phyloP scores from a whole-genome alignment of 208 protist species.

The Trypanosoma congolense region DNA sequence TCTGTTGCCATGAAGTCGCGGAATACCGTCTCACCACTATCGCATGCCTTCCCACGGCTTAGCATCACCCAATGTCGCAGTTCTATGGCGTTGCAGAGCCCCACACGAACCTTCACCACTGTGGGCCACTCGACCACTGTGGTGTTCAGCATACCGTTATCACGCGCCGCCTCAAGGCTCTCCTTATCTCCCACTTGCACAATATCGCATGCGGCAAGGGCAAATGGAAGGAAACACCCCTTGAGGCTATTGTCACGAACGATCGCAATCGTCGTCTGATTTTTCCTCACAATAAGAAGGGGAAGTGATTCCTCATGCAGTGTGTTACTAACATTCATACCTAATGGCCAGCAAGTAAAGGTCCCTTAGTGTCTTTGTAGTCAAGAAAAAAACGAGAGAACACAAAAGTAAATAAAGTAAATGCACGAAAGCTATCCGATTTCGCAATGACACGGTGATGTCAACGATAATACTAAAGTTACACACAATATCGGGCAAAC shows the following conservation, averaged over 20 bases:
- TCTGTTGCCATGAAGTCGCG: slow-evolving; percentile 14
- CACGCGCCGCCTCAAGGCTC: slow-evolving; percentile 3
- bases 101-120: slow-evolving; percentile 13
- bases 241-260: slow-evolving; percentile 3
- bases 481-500: no score
- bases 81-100: slow-evolving; percentile 3
- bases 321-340: no score
- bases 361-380: no score
- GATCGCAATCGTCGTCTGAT: slow-evolving; percentile 21
- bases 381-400: no score
- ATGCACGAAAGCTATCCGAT: no score
- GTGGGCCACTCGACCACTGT: slow-evolving; percentile 15
- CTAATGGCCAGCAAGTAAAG: no score
- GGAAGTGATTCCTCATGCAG: slow-evolving; percentile 15
- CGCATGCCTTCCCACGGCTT: neutral
- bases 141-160: slow-evolving; percentile 4
- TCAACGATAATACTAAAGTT: no score
- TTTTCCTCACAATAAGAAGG: slow-evolving; percentile 19
- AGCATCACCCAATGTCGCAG: slow-evolving; percentile 25
- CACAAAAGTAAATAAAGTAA: no score
- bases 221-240: slow-evolving; percentile 27
- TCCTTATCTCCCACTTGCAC: slow-evolving; percentile 1
- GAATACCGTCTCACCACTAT: neutral
- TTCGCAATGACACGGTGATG: no score
- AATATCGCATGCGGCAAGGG: slow-evolving; percentile 19